These are phyloP conservation scores for Bondarzewia mesenterica DNA, from an alignment of 1,284 basidiomycete species.

Conservation along the genomic window DNA sequence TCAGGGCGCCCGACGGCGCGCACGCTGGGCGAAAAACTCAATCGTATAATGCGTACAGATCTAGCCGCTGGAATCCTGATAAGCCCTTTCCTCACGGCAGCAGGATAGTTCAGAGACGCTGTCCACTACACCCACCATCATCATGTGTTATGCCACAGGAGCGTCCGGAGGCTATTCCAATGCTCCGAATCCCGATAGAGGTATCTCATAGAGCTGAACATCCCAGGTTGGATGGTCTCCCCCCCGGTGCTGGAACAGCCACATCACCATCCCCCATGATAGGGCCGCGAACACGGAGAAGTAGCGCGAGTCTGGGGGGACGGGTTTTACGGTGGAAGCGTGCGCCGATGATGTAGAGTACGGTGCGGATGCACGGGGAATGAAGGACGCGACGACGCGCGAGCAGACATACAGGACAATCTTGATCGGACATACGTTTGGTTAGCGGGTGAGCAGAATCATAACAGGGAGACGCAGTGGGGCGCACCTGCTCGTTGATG, in stretches of 20 bases:
- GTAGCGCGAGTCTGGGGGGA: constrained; percentile 75
- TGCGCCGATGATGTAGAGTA: constrained; percentile 33
- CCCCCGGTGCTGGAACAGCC: constrained; percentile 83
- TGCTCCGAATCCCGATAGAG: constrained; percentile 74
- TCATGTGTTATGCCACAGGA: constrained; percentile 77
- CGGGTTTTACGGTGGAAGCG: constrained; percentile 44
- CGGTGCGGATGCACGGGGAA: constrained; percentile 60
- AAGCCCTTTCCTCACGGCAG: too few species aligned
- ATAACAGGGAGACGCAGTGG: constrained; percentile 7
- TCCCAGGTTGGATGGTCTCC: constrained; percentile 87
- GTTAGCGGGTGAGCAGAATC: background rate
- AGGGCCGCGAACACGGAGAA: constrained; percentile 88
- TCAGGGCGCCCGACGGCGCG: too few species aligned
- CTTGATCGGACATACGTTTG: constrained; percentile 29
- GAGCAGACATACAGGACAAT: constrained; percentile 96
- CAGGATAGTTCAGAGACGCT: background rate
- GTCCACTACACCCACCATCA: background rate
- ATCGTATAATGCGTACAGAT: too few species aligned
- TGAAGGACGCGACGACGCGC: constrained; percentile 80
- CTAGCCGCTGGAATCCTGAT: too few species aligned
- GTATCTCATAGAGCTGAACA: constrained; percentile 82
- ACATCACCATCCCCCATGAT: constrained; percentile 97
- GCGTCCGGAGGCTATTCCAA: constrained; percentile 63
- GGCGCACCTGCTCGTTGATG: constrained; percentile 94
- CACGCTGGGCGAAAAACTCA: too few species aligned